Conservation (phyloP, 139 green algal species). For the Nannochloris sp. region DNA sequence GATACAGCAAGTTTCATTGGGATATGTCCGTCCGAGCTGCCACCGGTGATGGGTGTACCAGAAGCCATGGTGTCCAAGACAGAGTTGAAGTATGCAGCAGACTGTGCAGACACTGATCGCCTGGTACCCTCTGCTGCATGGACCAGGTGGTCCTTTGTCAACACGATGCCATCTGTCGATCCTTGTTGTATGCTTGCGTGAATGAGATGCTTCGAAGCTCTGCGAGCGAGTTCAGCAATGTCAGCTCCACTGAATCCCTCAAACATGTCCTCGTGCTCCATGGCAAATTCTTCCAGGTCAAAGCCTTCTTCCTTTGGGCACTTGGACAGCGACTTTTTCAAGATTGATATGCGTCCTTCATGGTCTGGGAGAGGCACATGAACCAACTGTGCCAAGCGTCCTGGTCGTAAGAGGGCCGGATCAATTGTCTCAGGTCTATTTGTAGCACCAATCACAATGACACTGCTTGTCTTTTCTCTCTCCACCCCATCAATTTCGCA, state of each 20-base stretch:
- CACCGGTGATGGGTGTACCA: background rate
- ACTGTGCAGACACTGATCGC: no score
- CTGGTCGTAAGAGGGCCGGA: slow-evolving; percentile 54
- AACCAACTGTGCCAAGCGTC: slow-evolving; percentile 52
- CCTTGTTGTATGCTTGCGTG: no score
- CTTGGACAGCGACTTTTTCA: slow-evolving; percentile 10
- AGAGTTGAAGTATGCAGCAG: background rate
- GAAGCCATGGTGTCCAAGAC: background rate
- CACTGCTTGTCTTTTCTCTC: slow-evolving; percentile 1
- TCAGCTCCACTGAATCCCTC: slow-evolving; percentile 30
- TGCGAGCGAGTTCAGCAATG: slow-evolving; percentile 26
- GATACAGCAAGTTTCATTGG: background rate
- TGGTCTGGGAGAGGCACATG: slow-evolving; percentile 36
- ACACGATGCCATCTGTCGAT: no score
- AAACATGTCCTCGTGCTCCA: slow-evolving; percentile 7
- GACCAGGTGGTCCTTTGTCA: no score
- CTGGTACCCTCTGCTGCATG: no score
- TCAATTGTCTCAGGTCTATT: slow-evolving; percentile 66
- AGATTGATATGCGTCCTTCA: slow-evolving; percentile 18
- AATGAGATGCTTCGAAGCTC: background rate
- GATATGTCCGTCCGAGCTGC: background rate
- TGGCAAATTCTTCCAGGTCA: slow-evolving; percentile 9
- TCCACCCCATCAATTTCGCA: slow-evolving; percentile 35
- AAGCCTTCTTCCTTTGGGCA: slow-evolving; percentile 21
- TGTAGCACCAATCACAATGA: slow-evolving; percentile 63